Conservation (phyloP, 305 asterid species). For the Petunia hybrid region DNA sequence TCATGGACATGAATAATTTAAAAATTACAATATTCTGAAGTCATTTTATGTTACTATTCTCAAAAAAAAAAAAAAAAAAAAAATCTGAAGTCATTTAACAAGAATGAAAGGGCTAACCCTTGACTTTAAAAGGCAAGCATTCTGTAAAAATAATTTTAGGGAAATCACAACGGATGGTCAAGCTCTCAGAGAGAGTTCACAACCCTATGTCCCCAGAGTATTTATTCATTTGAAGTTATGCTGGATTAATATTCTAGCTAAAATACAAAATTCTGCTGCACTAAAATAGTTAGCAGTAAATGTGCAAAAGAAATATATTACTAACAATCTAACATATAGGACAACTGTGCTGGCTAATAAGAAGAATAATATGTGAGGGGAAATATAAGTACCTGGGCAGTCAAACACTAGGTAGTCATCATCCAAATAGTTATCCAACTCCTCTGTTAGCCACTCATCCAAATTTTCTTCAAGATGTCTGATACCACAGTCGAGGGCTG, state of each 20-base stretch:
- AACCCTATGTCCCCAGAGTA: neutral
- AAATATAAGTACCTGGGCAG: conserved; percentile 75
- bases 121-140: neutral
- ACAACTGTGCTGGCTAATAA: conserved; percentile 4
- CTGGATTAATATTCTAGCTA: neutral
- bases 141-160: neutral
- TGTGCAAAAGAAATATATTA: conserved; percentile 10
- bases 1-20: too few relatives aligned
- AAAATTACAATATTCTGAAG: too few relatives aligned
- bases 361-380: neutral
- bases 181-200: neutral
- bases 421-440: conserved; percentile 87
- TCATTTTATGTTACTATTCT: too few relatives aligned
- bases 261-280: neutral
- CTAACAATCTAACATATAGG: neutral
- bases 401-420: conserved; percentile 95
- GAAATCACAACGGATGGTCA: conserved; percentile 14
- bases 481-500: conserved; percentile 58
- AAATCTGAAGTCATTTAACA: neutral
- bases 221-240: conserved; percentile 6
- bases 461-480: conserved; percentile 92
- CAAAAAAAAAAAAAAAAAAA: too few relatives aligned
- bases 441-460: conserved; percentile 93
- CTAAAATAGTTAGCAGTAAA: conserved; percentile 8
- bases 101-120: neutral